These are phyloP conservation scores for Scytalidium lignicola DNA, from an alignment of 2,329 filamentous ascomycete species.

Conservation along the genomic window DNA sequence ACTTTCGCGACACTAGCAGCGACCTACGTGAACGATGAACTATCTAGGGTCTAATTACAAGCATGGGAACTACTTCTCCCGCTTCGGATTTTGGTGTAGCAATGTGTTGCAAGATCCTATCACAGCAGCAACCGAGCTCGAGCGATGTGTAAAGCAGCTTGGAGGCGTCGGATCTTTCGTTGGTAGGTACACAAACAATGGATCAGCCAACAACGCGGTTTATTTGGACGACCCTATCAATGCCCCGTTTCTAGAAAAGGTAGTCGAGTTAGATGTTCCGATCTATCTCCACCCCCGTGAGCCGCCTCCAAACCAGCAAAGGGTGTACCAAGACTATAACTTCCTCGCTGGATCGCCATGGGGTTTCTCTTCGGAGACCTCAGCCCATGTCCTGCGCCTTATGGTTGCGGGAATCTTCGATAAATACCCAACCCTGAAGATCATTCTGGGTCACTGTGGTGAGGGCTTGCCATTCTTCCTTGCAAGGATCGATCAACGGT, in stretches of 20 bases:
- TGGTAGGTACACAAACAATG: slow-evolving; percentile 32
- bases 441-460: slow-evolving; percentile 19
- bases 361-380: slow-evolving; percentile 43
- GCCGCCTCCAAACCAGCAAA: slow-evolving; percentile 22
- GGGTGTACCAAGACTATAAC: slow-evolving; percentile 16
- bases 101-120: slow-evolving; percentile 14
- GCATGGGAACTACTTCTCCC: no score
- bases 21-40: slow-evolving; percentile 13
- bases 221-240: slow-evolving; percentile 32
- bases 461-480: slow-evolving; percentile 28
- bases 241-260: slow-evolving; percentile 31
- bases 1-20: slow-evolving; percentile 9
- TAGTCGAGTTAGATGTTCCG: slow-evolving; percentile 34
- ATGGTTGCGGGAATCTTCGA: slow-evolving; percentile 18
- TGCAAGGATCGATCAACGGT: slow-evolving; percentile 43
- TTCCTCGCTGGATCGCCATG: slow-evolving; percentile 37
- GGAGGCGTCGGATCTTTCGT: slow-evolving; percentile 40
- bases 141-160: slow-evolving; percentile 25
- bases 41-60: slow-evolving; percentile 10
- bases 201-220: slow-evolving; percentile 15
- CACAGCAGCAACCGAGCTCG: slow-evolving; percentile 13
- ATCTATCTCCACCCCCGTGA: slow-evolving; percentile 34
- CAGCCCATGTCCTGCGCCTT: slow-evolving; percentile 12
- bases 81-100: slow-evolving; percentile 19
- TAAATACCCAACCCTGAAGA: slow-evolving; percentile 14